Percentiles rank a stretch among this genome's conserved stretches.
Conservation (phyloP, 2,329 filamentous ascomycete genomes). For the Aspergillus pseudoglaucus region DNA sequence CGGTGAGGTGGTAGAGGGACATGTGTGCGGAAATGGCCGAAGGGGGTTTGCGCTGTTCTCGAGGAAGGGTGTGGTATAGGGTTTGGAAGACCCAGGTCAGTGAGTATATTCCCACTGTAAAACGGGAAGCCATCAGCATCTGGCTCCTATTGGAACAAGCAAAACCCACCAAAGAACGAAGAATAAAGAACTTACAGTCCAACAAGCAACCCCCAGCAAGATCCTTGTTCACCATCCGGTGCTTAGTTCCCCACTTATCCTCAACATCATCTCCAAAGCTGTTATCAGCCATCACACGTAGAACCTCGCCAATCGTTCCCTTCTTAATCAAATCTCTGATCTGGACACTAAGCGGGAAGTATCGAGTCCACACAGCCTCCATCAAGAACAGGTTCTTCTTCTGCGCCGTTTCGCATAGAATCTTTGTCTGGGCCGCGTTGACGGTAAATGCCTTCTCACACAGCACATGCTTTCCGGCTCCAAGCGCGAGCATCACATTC, state of each 20-base stretch:
- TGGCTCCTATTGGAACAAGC: background rate
- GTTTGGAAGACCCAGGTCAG: conserved; percentile 88
- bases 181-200: conserved; percentile 46
- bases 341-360: conserved; percentile 76
- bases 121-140: background rate
- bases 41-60: conserved; percentile 58
- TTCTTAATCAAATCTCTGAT: conserved; percentile 50
- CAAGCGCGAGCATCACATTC: conserved; percentile 75
- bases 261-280: conserved; percentile 58
- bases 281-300: conserved; percentile 54
- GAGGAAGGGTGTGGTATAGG: conserved; percentile 71
- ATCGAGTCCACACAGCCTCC: conserved; percentile 87
- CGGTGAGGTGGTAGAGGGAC: conserved; percentile 64
- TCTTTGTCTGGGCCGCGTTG: conserved; percentile 68
- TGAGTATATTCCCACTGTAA: conserved; percentile 71
- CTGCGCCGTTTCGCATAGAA: conserved; percentile 64
- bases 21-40: conserved; percentile 59
- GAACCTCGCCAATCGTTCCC: conserved; percentile 54
- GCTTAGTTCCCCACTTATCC: conserved; percentile 52
- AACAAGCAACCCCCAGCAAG: conserved; percentile 76
- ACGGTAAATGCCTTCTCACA: conserved; percentile 90
- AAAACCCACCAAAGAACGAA: background rate
- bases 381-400: conserved; percentile 70
- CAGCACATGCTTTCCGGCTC: conserved; percentile 79
- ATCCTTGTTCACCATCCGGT: conserved; percentile 78